These are phyloP conservation scores for Pelargonium myrrhifolium DNA, from an alignment of 441 rosid genomes.

Conservation along the genomic window DNA sequence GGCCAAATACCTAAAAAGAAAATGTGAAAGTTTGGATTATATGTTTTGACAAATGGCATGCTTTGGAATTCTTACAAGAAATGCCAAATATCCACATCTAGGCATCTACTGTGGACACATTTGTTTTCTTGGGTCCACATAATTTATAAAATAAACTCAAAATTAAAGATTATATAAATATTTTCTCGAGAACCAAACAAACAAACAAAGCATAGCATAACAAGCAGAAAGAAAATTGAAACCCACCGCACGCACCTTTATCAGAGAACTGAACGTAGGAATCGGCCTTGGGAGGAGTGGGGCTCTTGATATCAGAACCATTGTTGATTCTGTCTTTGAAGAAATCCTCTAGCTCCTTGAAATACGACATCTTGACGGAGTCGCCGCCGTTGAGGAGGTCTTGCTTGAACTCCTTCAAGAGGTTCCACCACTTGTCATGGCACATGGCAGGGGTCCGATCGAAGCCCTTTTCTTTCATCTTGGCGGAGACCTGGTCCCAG, in stretches of 20 bases:
- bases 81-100: too few relatives aligned
- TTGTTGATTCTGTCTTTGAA: conserved; percentile 59
- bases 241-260: conserved; percentile 24
- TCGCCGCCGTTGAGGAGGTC: conserved; percentile 61
- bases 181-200: too few relatives aligned
- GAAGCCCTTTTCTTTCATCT: conserved; percentile 88
- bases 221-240: background rate
- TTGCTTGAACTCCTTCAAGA: conserved; percentile 84
- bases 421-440: conserved; percentile 94
- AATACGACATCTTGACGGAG: conserved; percentile 65
- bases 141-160: background rate
- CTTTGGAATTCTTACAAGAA: too few relatives aligned
- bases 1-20: background rate
- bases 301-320: conserved; percentile 41
- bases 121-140: background rate
- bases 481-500: conserved; percentile 83
- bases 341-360: conserved; percentile 78
- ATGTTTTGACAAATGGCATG: too few relatives aligned
- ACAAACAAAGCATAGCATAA: too few relatives aligned
- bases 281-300: conserved; percentile 56
- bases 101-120: background rate
- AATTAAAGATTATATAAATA: too few relatives aligned
- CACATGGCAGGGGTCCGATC: conserved; percentile 96
- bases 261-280: conserved; percentile 43
- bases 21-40: too few relatives aligned